phyloP scores from a whole-genome alignment of 2,329 filamentous ascomycete species.

The Paecilomyces dactylethromorphus region DNA sequence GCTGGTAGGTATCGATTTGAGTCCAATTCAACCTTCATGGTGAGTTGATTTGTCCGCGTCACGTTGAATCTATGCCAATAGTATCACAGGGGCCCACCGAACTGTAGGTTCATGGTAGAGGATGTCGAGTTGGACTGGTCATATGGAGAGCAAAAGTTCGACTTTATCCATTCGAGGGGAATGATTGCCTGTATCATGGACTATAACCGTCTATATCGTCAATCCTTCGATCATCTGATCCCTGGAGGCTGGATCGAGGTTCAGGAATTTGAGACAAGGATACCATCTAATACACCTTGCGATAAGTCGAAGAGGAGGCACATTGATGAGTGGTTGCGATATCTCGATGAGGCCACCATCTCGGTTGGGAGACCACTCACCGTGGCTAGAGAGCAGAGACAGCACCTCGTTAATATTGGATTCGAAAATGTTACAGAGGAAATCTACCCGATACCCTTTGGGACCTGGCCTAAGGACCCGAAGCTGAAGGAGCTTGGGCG shows the following conservation, averaged over 20 bases:
- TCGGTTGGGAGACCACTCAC: neutral
- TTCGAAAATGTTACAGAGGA: neutral
- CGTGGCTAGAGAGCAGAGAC: neutral
- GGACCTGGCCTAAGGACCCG: neutral
- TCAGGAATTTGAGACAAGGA: constrained; percentile 11
- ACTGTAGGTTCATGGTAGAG: neutral
- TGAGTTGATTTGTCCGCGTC: neutral
- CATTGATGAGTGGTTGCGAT: neutral
- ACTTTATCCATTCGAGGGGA: constrained; percentile 11
- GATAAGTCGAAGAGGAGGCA: neutral
- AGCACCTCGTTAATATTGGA: neutral
- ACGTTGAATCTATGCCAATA: neutral
- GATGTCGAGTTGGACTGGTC: neutral
- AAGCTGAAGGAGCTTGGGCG: neutral
- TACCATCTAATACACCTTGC: constrained; percentile 6
- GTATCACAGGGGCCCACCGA: neutral
- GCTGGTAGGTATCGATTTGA: constrained; percentile 17
- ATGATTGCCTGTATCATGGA: constrained; percentile 12
- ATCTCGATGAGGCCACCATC: neutral
- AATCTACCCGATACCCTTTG: neutral
- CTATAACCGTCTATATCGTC: constrained; percentile 10
- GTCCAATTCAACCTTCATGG: constrained; percentile 15
- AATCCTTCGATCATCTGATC: constrained; percentile 8
- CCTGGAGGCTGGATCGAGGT: constrained; percentile 15
- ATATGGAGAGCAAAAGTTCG: neutral